Base-by-base conservation (phyloP, 352 stramenopile genomes). In the Pythium apleroticum region DNA sequence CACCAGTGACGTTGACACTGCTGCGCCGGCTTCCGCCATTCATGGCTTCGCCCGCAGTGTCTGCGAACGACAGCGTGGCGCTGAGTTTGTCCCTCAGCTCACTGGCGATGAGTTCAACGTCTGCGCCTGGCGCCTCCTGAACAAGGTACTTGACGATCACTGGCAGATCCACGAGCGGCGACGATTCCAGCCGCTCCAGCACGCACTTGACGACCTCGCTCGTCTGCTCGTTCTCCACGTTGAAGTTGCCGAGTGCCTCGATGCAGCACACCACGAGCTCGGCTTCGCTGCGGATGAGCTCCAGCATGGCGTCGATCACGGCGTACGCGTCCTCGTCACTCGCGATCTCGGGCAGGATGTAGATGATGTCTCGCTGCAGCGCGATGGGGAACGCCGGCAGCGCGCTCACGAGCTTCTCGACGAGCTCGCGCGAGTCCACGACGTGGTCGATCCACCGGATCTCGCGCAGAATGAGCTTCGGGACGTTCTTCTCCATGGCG, bases 131-230 rank as follows among this genome's bases (percentile, higher is more conserved):
- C 3, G 76, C 69, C 48, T 84, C 76, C 61, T 88, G 76, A 0
- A 89, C 69, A 25, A 89, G 73, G 54, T 88, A 89, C 52, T 82
- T 84, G 57, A 89, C 77, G 45, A 89, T 79, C n/a, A 68, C 69
- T 0, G 80, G 78, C 6, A 89, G 59, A 50, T 89, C 80, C 0
- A 60, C 31, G 1, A 86, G 57, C 25, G 74, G 71, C 30, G 78
- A 84, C 46, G 81, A 86, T 37, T 80, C 64, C 9, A 88, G 60
- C 1, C 77, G 73, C 57, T 85, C 75, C 1, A 88, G 66, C 11
- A 88, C 71, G 56, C 75, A 82, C 33, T 60, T 41, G 4, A 81
- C 58, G 8, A 87, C 74, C 4, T 71, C 57, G 0, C 63, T 59
- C 0, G 71, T 81, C 35, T 86, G 76, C 35, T 85, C 69, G 9